phyloP scores from a whole-genome alignment of 106 monocot genomes.

The Ottelia alismoides region DNA sequence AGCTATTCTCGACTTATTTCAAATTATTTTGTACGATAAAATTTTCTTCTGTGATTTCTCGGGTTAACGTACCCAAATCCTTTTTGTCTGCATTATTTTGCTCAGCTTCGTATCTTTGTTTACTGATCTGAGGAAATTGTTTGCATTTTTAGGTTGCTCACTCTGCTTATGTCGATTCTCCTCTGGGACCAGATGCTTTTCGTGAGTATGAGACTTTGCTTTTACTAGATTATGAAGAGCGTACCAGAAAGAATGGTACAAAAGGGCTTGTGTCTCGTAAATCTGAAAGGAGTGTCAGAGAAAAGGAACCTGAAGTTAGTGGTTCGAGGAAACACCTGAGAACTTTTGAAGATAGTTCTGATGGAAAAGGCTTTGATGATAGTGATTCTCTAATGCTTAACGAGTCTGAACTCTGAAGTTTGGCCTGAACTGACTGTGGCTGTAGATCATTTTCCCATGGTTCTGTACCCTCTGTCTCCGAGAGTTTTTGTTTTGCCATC shows the following conservation, averaged over 20 bases:
- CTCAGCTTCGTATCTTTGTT: too few species aligned
- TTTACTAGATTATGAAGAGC: constrained; percentile 86
- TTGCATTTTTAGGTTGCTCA: constrained; percentile 74
- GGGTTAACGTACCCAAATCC: too few species aligned
- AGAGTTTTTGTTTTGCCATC: constrained; percentile 83
- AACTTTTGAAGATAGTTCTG: constrained; percentile 23
- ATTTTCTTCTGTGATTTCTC: too few species aligned
- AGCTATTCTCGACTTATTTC: too few species aligned
- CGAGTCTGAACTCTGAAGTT: constrained; percentile 14
- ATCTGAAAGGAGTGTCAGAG: neutral
- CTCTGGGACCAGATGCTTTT: constrained; percentile 95
- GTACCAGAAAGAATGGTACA: constrained; percentile 25
- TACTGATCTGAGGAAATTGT: too few species aligned
- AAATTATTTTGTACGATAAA: too few species aligned
- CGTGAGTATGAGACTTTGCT: constrained; percentile 86
- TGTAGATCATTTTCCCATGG: constrained; percentile 84
- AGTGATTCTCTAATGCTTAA: constrained; percentile 9
- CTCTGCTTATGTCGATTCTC: constrained; percentile 79
- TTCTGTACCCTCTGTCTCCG: constrained; percentile 69
- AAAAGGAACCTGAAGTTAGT: too few species aligned
- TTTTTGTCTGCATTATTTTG: too few species aligned
- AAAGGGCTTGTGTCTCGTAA: constrained; percentile 6
- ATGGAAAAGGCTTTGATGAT: constrained; percentile 15
- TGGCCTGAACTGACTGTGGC: constrained; percentile 31
- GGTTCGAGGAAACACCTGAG: too few species aligned